Conservation (phyloP, 2,329 filamentous ascomycete genomes). For the Trichoderma harzianum region DNA sequence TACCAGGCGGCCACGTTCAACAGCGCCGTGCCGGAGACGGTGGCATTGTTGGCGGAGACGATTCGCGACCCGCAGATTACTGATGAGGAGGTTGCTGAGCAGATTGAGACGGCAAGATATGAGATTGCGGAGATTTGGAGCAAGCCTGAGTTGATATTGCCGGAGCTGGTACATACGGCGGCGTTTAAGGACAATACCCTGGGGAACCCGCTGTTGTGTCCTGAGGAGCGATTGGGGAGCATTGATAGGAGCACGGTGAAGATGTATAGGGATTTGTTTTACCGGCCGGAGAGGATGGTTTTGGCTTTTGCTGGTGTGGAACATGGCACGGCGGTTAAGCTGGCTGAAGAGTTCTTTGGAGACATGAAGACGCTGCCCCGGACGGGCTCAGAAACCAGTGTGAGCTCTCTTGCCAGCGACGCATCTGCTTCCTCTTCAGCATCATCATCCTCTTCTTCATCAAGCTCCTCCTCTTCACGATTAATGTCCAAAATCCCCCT, state of each 20-base stretch:
- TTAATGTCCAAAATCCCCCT: conserved; percentile 83
- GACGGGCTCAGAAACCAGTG: conserved; percentile 57
- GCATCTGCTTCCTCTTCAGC: conserved; percentile 30
- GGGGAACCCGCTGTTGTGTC: conserved; percentile 89
- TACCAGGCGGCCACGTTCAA: conserved; percentile 99
- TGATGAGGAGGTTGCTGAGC: conserved; percentile 79
- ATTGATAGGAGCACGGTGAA: conserved; percentile 74
- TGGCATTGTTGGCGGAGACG: conserved; percentile 86
- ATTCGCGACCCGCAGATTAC: conserved; percentile 83
- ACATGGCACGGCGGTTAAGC: conserved; percentile 72
- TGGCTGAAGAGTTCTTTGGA: conserved; percentile 85
- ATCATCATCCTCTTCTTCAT: conserved; percentile 19
- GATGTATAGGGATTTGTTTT: conserved; percentile 79
- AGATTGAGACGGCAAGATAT: conserved; percentile 88
- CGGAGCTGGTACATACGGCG: conserved; percentile 91
- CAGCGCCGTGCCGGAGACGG: conserved; percentile 76
- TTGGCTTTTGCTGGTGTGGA: conserved; percentile 91
- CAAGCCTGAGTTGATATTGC: conserved; percentile 92
- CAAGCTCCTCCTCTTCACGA: conserved; percentile 46
- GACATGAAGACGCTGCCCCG: conserved; percentile 70
- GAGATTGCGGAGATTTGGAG: conserved; percentile 98
- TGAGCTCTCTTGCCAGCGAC: conserved; percentile 38
- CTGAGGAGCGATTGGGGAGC: conserved; percentile 70
- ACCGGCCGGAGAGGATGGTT: conserved; percentile 85
- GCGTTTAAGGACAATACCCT: conserved; percentile 95